phyloP scores from a whole-genome alignment of 768 basidiomycete species.

The Rhizopogon salebrosus region DNA sequence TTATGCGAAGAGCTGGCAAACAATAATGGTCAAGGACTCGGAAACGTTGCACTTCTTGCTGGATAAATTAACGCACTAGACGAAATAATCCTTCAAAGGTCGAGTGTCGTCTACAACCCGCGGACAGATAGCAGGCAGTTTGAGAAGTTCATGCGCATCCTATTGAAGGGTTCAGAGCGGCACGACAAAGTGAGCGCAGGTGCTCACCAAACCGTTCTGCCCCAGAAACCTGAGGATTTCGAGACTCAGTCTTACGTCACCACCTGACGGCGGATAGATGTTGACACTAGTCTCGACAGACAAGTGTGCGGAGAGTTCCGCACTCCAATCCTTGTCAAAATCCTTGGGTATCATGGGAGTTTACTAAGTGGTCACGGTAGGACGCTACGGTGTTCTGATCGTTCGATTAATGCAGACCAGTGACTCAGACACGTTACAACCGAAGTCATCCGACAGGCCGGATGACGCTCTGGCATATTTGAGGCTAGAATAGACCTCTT shows the following conservation, averaged over 20 bases:
- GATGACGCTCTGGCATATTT: no score
- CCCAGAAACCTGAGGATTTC: constrained; percentile 33
- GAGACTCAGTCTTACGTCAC: constrained; percentile 27
- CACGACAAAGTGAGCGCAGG: neutral
- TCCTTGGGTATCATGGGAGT: neutral
- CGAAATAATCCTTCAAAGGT: constrained; percentile 51
- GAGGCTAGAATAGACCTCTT: no score
- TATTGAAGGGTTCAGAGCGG: constrained; percentile 4
- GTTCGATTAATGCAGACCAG: no score
- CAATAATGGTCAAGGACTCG: neutral
- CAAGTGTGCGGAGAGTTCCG: neutral
- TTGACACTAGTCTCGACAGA: constrained; percentile 12
- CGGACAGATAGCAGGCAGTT: constrained; percentile 29
- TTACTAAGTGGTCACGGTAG: no score
- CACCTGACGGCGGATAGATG: constrained; percentile 12
- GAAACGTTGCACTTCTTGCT: neutral
- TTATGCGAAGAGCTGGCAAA: constrained; percentile 54
- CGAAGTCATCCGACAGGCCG: no score
- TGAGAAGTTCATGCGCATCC: constrained; percentile 27
- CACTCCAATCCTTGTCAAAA: neutral
- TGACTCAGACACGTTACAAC: no score
- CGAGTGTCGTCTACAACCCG: constrained; percentile 35
- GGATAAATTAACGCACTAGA: constrained; percentile 36
- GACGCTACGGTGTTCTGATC: no score
- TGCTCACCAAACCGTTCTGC: constrained; percentile 26